These are phyloP conservation scores for Plasmodium berghei DNA, from an alignment of 169 alveolate species.

Conservation along the genomic window DNA sequence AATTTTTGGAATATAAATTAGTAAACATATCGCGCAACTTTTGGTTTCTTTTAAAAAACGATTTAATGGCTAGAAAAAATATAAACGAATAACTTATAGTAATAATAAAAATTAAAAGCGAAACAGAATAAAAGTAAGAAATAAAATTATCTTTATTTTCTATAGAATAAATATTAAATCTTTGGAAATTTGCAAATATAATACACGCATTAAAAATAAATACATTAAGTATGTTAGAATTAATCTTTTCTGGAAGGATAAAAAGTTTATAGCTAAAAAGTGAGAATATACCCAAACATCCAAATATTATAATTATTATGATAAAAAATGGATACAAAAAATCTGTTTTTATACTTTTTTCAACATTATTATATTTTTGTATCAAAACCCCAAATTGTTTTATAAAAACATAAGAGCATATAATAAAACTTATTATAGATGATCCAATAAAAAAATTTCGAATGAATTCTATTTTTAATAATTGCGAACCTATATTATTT, in stretches of 20 bases:
- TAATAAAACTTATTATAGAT: constrained; percentile 23
- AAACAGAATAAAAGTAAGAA: constrained; percentile 29
- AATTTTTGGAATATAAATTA: constrained; percentile 19
- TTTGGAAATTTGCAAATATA: constrained; percentile 70
- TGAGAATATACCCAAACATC: constrained; percentile 48
- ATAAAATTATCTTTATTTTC: constrained; percentile 18
- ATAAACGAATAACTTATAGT: constrained; percentile 61
- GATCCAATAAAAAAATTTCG: constrained; percentile 14
- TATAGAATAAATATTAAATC: constrained; percentile 46
- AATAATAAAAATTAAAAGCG: constrained; percentile 50
- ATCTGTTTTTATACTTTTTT: constrained; percentile 57
- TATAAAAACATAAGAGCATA: constrained; percentile 27
- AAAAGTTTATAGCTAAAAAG: constrained; percentile 42
- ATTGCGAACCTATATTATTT: not conserved
- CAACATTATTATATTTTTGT: constrained; percentile 67
- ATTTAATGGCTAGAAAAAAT: constrained; percentile 53
- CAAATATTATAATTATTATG: constrained; percentile 36
- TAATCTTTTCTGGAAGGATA: constrained; percentile 34
- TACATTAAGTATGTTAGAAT: constrained; percentile 19
- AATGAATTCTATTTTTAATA: constrained; percentile 29
- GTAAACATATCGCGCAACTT: constrained; percentile 29
- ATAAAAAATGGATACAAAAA: constrained; percentile 49
- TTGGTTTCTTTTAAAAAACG: constrained; percentile 56
- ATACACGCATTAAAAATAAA: constrained; percentile 71
- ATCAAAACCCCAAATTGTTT: constrained; percentile 43